These are phyloP conservation scores for Hypoxylon trugodes DNA, from an alignment of 495 filamentous ascomycete genomes.

Conservation along the genomic window DNA sequence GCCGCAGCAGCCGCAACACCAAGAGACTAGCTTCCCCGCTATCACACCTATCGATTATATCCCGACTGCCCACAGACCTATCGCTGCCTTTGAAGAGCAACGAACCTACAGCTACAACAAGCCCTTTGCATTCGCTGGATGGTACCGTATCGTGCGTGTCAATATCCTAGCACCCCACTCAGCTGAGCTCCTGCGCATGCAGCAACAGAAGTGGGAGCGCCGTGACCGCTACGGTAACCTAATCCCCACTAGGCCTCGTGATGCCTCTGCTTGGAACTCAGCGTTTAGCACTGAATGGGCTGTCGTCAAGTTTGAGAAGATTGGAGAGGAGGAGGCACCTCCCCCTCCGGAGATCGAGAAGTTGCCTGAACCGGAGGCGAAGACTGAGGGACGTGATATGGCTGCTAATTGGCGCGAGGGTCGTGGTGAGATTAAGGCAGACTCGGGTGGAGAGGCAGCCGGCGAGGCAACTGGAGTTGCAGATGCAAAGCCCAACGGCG, in stretches of 20 bases:
- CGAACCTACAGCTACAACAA: background rate
- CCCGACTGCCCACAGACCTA: conserved; percentile 6
- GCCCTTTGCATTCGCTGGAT: conserved; percentile 35
- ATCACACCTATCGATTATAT: conserved; percentile 38
- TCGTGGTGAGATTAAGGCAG: background rate
- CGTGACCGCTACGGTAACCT: conserved; percentile 23
- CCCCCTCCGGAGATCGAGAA: conserved; percentile 24
- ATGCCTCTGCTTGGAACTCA: conserved; percentile 15
- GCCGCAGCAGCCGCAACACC: background rate
- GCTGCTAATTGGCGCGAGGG: background rate
- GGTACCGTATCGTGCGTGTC: conserved; percentile 35
- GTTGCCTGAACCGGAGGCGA: background rate
- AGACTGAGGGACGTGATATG: background rate
- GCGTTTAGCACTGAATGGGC: conserved; percentile 36
- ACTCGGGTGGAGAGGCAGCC: background rate
- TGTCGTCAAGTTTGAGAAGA: conserved; percentile 34
- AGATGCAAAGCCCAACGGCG: too few species aligned
- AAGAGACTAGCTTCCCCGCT: conserved; percentile 2
- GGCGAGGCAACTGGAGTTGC: too few species aligned
- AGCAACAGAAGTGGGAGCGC: conserved; percentile 38
- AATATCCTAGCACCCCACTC: conserved; percentile 36
- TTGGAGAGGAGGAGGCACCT: conserved; percentile 13
- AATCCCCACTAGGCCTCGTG: background rate
- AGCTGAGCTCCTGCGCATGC: conserved; percentile 38
- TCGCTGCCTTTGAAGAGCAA: conserved; percentile 39